phyloP scores from a whole-genome alignment of 2,329 filamentous ascomycete genomes.

The Colletotrichum liriopes region DNA sequence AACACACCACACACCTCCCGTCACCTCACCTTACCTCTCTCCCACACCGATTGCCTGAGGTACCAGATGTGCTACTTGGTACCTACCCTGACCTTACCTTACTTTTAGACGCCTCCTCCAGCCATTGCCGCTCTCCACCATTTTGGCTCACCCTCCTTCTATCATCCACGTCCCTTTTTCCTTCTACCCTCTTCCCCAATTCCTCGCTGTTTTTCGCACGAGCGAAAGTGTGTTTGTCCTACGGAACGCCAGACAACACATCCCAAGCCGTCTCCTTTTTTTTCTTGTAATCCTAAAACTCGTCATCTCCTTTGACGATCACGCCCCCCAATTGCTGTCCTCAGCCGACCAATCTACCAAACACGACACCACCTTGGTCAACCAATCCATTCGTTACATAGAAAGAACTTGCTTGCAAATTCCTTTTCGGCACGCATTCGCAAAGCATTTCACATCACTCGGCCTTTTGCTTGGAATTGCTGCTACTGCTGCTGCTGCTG shows the following conservation, averaged over 20 bases:
- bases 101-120: constrained; percentile 35
- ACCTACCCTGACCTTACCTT: constrained; percentile 29
- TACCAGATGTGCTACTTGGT: constrained; percentile 14
- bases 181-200: constrained; percentile 32
- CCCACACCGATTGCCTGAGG: constrained; percentile 2
- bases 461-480: constrained; percentile 12
- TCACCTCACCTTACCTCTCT: constrained; percentile 12
- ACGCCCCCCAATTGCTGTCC: constrained; percentile 35
- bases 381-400: constrained; percentile 42
- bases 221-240: constrained; percentile 39
- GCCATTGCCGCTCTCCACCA: constrained; percentile 42
- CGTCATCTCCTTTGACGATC: constrained; percentile 41
- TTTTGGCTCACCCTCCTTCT: constrained; percentile 37
- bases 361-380: constrained; percentile 41
- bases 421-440: constrained; percentile 17
- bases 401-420: constrained; percentile 36
- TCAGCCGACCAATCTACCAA: constrained; percentile 35
- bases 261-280: constrained; percentile 31
- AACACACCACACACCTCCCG: constrained; percentile 28
- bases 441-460: constrained; percentile 13
- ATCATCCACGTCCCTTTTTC: constrained; percentile 30
- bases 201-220: constrained; percentile 37
- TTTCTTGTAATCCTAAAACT: constrained; percentile 42
- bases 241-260: constrained; percentile 40
- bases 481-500: constrained; percentile 10